Evolutionary conservation across 352 stramenopile species (phyloP), one percentile per base, ranked within the genome.

Genomic region (Phytopythium chamaehyphon): DNA sequence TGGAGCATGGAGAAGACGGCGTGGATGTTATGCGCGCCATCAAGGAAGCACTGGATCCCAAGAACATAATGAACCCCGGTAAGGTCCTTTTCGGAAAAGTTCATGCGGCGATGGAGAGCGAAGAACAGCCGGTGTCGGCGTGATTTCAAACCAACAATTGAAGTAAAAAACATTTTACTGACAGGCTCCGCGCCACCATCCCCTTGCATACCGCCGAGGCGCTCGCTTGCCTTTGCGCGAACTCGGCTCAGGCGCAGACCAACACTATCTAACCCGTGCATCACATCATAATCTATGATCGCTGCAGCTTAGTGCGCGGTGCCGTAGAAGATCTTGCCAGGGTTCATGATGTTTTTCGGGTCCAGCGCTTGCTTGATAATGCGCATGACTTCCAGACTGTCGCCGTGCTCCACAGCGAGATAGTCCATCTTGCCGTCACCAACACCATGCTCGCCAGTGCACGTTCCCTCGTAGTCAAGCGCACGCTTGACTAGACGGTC

Each of bases 381-480:
- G 52, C 76, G 68, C 96, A 99, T 99, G 48, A 98, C 82, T 33
- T 89, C 61, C 7, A 99, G 73, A 40, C 85, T 94, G 33, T 85
- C 58, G 38, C 94, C 90, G 59, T 98, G 93, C 71, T 99, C 95
- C 48, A 82, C 73, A 42, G 70, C 55, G 18, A 98, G 57, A 65
- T 97, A 97, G 47, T 83, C 74, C 58, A 90, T 96, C 75, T 99
- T 99, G 53, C 96, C 96, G 52, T 92, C 86, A 14, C 96, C 96
- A 12, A 99, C 69, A 31, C 96, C 96, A 66, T 99, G 96, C 69
- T 99, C 97, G 45, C 97, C 96, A n/a, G 96, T 99, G 79, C 96
- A 99, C 26, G 96, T 99, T 42, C 96, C 97, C 33, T 96, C 97
- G 50, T 85, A 86, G 12, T 60, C 67, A 10, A 97, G 75, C n/a